A percentile compares a stretch with the other conserved stretches of the same genome.
These are phyloP conservation scores for Brettanomyces custersianus DNA, from an alignment of 805 yeast species.

Conservation along the genomic window DNA sequence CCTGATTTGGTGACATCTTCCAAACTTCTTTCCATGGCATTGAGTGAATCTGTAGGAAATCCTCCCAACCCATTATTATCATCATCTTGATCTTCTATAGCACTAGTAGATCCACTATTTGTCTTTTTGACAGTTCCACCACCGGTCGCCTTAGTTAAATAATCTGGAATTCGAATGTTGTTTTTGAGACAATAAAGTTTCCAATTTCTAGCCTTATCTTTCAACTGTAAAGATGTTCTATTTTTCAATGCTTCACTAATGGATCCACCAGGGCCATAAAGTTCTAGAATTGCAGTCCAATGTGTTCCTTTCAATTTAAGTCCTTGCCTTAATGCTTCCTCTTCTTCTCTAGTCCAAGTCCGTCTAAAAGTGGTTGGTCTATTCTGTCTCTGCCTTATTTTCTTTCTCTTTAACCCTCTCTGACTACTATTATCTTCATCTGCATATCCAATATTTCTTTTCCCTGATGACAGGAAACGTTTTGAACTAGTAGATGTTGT, in stretches of 20 bases:
- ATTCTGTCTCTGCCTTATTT: slow-evolving; percentile 14
- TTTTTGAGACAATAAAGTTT: slow-evolving; percentile 76
- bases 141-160: slow-evolving; percentile 80
- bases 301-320: slow-evolving; percentile 80
- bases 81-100: too few species aligned
- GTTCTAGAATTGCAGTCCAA: slow-evolving; percentile 84
- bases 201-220: slow-evolving; percentile 96
- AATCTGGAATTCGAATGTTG: slow-evolving; percentile 70
- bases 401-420: not conserved
- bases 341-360: slow-evolving; percentile 86
- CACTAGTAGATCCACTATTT: not conserved
- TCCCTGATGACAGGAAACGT: too few species aligned
- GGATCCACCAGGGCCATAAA: slow-evolving; percentile 92
- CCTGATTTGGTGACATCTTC: not conserved
- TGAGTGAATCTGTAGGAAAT: too few species aligned
- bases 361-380: slow-evolving; percentile 37
- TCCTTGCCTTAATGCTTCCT: slow-evolving; percentile 73
- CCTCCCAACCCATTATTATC: not conserved
- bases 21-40: not conserved
- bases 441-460: not conserved
- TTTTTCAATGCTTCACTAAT: slow-evolving; percentile 76
- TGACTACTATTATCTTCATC: not conserved
- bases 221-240: slow-evolving; percentile 83
- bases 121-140: slow-evolving; percentile 40
- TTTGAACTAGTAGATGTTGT: not conserved